Percentiles rank a stretch among this genome's conserved stretches.
These are phyloP conservation scores for Cyclostephanos tholiformis DNA, from an alignment of 108 stramenopile species.

Conservation along the genomic window DNA sequence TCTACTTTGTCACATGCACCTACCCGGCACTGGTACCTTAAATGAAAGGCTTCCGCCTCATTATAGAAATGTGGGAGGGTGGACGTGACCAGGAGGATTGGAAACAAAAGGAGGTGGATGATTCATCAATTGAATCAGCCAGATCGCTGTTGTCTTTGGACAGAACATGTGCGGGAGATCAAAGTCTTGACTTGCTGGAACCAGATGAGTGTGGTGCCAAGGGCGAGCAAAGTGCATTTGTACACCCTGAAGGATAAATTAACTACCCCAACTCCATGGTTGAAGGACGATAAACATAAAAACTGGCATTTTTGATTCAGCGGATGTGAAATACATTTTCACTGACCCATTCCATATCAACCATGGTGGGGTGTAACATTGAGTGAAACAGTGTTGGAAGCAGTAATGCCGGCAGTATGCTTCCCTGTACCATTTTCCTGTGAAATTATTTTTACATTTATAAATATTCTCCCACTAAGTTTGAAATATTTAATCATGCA, in stretches of 20 bases:
- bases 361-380: too few species aligned
- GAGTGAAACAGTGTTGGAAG: too few species aligned
- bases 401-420: too few species aligned
- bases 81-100: slow-evolving; percentile 50
- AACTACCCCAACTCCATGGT: neutral
- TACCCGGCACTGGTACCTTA: slow-evolving; percentile 48
- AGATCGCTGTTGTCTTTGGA: slow-evolving; percentile 2
- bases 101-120: slow-evolving; percentile 40
- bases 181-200: neutral
- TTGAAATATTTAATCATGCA: too few species aligned
- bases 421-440: too few species aligned
- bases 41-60: slow-evolving; percentile 54
- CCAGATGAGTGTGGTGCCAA: neutral
- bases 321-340: too few species aligned
- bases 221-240: neutral
- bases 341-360: too few species aligned
- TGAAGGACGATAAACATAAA: neutral
- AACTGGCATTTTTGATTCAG: too few species aligned
- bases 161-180: neutral
- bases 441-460: too few species aligned
- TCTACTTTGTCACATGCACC: slow-evolving; percentile 45
- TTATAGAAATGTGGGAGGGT: slow-evolving; percentile 40
- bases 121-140: slow-evolving; percentile 30
- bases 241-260: neutral
- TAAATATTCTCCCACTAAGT: too few species aligned